Evolutionary conservation across 1,139 yeast species (phyloP).

Genomic region (Yamadazyma trypodendri): DNA sequence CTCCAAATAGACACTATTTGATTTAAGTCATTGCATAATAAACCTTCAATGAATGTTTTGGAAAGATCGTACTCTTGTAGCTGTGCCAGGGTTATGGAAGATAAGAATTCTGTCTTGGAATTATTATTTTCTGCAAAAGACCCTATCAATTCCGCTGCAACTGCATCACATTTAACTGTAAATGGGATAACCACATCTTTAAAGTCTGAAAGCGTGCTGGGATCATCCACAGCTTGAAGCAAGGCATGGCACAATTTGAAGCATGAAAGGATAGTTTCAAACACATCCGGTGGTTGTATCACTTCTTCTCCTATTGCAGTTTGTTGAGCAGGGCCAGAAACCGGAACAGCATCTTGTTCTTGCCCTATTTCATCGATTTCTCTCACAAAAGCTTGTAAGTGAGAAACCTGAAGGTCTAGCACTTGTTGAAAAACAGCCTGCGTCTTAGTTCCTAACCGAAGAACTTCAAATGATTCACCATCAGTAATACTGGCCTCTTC

Average conservation of each 20-base stretch:
- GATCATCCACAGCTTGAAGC: conserved; percentile 22
- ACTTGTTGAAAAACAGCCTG: conserved; percentile 16
- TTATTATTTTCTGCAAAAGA: conserved; percentile 23
- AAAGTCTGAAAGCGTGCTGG: conserved; percentile 7
- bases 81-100: conserved; percentile 24
- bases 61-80: conserved; percentile 25
- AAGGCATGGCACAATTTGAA: conserved; percentile 32
- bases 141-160: conserved; percentile 23
- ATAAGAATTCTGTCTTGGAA: conserved; percentile 24
- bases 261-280: conserved; percentile 34
- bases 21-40: conserved; percentile 18
- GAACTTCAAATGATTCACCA: conserved; percentile 11
- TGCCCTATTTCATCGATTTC: conserved; percentile 22
- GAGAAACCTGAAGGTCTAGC: conserved; percentile 25
- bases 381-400: conserved; percentile 25
- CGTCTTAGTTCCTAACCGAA: conserved; percentile 20
- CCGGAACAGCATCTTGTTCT: conserved; percentile 3
- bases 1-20: conserved; percentile 27
- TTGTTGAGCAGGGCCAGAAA: conserved; percentile 11
- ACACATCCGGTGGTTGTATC: conserved; percentile 39
- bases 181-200: conserved; percentile 17
- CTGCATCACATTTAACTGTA: conserved; percentile 19
- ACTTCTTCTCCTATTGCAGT: conserved; percentile 28
- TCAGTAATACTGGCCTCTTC: conserved; percentile 31
- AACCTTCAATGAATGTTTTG: conserved; percentile 23